phyloP scores from a whole-genome alignment of 352 stramenopile species.

The Globisporangium cederbergense region DNA sequence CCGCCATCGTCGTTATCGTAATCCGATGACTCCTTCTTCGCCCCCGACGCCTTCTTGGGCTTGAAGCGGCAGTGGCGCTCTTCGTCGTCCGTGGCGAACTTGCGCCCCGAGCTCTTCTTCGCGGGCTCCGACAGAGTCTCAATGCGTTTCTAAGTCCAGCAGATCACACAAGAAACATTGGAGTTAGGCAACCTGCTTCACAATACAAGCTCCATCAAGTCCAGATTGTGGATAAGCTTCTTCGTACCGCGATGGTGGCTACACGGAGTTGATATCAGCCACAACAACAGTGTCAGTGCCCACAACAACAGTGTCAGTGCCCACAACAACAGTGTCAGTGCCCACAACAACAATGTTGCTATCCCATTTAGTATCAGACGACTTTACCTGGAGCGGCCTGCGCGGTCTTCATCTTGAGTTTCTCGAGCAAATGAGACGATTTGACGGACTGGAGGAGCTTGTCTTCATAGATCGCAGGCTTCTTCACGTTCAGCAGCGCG shows the following conservation, averaged over 20 bases:
- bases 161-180: neutral
- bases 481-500: conserved; percentile 50
- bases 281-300: neutral
- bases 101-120: conserved; percentile 32
- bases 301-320: neutral
- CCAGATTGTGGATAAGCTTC: neutral
- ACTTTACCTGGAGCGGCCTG: conserved; percentile 36
- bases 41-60: conserved; percentile 20
- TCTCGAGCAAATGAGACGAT: conserved; percentile 38
- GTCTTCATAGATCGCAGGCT: conserved; percentile 51
- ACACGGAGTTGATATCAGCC: neutral
- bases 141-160: conserved; percentile 48
- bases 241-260: conserved; percentile 10
- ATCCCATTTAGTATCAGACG: neutral
- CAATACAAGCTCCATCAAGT: neutral
- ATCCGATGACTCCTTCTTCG: conserved; percentile 26
- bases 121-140: conserved; percentile 52
- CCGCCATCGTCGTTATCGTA: conserved; percentile 21
- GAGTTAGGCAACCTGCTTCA: neutral
- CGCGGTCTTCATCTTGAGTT: conserved; percentile 47
- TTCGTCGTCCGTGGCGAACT: conserved; percentile 73
- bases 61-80: conserved; percentile 72
- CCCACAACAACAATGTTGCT: neutral
- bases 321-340: neutral
- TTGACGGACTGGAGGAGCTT: conserved; percentile 49